Evolutionary conservation across 2,329 filamentous ascomycete genomes (phyloP), one percentile per base, ranked within the genome.

Genomic region (Nemania sp.): DNA sequence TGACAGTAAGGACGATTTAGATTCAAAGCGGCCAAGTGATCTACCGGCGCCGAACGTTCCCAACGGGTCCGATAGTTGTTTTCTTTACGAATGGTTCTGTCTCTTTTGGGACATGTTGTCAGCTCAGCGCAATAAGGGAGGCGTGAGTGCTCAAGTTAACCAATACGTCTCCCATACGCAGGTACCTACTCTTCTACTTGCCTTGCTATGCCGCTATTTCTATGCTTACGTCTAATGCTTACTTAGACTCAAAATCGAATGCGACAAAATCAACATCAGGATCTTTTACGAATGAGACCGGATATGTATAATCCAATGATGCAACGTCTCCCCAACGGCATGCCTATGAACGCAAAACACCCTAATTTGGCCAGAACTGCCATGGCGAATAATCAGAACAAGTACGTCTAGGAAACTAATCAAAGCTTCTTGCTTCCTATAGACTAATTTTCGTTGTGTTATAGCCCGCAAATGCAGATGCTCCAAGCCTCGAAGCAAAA

Each of bases 1-100:
- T n/a, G 93, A 97, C 77, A 87, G 84, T 69, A 96, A 96, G 82
- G 92, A 95, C 73, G 90, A 92, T 70, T 81, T 91, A 68, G 90
- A 93, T 73, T 80, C 85, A 58, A 94, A 95, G 78, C 86, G 92
- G 51, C 92, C 93, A 0, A 88, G 90, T 65, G 94, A 97, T 76
- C 86, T 98, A 45, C 95, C 95, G 4, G 86, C 88, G 6, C 90
- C 93, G 13, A 89, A 89, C 70, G 84, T 93, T 5, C 89, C 90
- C 13, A 87, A 87, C 56, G 85, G 85, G 68, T 87, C 87, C 62
- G 92, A 91, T 75, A 92, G 88, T 70, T 93, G 93, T 27, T 98
- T 99, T 77, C 85, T 99, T n/a, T 92, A 93, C 74, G 96, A 98
- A 77, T 99, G 96, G 96, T 99, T 97, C 84, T 93, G 91, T 77